Percentiles rank a stretch among this genome's conserved stretches.
Evolutionary conservation across 257 asterid genomes (phyloP).

Genomic region (Nicotiana otophora): DNA sequence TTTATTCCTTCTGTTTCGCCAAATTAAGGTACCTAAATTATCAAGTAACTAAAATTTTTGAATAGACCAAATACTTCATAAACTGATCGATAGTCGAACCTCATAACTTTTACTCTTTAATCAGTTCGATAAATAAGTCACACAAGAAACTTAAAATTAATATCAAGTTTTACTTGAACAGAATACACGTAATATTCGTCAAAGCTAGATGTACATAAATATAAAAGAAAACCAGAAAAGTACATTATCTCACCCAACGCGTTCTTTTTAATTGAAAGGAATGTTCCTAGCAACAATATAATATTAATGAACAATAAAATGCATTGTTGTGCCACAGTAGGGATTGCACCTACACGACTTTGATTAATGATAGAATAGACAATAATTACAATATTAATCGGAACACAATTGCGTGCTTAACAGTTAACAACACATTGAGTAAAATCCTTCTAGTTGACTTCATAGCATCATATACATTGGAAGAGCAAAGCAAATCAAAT

Average conservation of each 20-base stretch:
- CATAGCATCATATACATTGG: background rate
- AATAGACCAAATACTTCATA: no score
- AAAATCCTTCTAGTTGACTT: background rate
- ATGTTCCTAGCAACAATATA: background rate
- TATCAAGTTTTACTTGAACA: background rate
- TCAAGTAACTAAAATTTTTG: no score
- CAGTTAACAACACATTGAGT: background rate
- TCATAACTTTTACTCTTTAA: background rate
- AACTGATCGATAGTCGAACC: background rate
- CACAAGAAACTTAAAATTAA: background rate
- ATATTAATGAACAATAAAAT: background rate
- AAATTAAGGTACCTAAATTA: no score
- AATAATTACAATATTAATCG: background rate
- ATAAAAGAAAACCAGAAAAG: background rate
- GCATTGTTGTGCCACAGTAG: background rate
- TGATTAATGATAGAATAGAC: background rate
- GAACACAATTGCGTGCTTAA: background rate
- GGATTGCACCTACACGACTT: background rate
- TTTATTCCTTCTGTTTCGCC: no score
- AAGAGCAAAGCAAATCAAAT: background rate
- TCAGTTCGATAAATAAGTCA: background rate
- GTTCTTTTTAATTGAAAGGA: background rate
- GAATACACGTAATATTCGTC: background rate
- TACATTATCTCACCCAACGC: background rate
- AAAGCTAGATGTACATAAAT: background rate